Base-by-base conservation (phyloP, 1,284 basidiomycete species). In the Athelia psychrophila region DNA sequence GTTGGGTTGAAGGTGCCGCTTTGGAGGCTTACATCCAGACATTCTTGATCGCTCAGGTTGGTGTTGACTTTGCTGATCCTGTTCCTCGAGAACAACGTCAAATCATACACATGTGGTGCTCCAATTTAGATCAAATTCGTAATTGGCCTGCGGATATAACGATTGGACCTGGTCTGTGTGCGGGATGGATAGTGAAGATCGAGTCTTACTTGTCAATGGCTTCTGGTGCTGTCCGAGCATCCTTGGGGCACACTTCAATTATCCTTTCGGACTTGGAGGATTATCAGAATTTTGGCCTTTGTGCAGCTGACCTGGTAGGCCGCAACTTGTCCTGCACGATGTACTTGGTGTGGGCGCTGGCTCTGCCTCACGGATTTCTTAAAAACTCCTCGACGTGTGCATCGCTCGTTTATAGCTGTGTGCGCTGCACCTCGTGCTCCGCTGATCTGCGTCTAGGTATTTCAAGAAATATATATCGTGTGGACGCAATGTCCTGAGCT, bases 261-360 rank as follows among this genome's bases (percentile, higher is more conserved):
- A n/a, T n/a, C n/a, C n/a, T n/a, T n/a, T n/a, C n/a, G n/a, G n/a
- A n/a, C n/a, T n/a, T n/a, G n/a, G n/a, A n/a, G n/a, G n/a, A n/a
- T n/a, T n/a, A n/a, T 73, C 79, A 1, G 71, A 75, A 20, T 85
- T 86, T 0, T 90, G 84, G 64, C 63, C 65, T 3, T 65, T 89
- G 35, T 15, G 86, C 89, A 66, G 74, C 88, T 22, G 83, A 84
- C 30, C 86, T 84, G 55, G 82, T 86, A 68, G 78, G 74, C 6
- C 27, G 35, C 6, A 59, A 12, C 19, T 45, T 23, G 18, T n/a
- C 6, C n/a, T 16, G n/a, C n/a, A n/a, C 20, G n/a, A 47, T 24
- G 22, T 30, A 44, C 12, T 19, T 20, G n/a, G 15, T 9, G 50
- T 47, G 6, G 10, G 22, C 36, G 44, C 27, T 20, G 23, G 52